phyloP scores from a whole-genome alignment of 371 early-diverging fungal genomes.

The Actinomortierella ambigua region DNA sequence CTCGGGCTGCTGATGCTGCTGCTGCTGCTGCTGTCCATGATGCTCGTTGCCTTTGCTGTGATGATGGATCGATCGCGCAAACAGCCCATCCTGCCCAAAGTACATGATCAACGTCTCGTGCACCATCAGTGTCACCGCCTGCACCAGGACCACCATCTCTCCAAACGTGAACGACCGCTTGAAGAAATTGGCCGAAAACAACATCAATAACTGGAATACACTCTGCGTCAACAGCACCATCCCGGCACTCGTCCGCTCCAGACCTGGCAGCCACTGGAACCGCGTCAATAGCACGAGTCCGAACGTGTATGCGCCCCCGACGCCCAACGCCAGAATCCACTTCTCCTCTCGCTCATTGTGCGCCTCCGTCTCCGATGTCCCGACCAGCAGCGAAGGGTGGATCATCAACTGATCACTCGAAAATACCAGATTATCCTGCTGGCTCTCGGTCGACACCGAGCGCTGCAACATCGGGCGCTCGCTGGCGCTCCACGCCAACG shows the following conservation, averaged over 20 bases:
- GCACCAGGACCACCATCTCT: slow-evolving; percentile 69
- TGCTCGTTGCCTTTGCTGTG: too few relatives aligned
- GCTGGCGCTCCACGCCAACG: too few relatives aligned
- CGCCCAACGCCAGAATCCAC: slow-evolving; percentile 45
- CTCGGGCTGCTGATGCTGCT: too few relatives aligned
- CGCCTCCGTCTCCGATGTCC: slow-evolving; percentile 32
- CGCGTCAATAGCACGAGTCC: slow-evolving; percentile 28
- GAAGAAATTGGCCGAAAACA: slow-evolving; percentile 39
- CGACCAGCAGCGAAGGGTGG: slow-evolving; percentile 35
- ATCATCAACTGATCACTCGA: slow-evolving; percentile 36
- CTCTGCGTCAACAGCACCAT: slow-evolving; percentile 47
- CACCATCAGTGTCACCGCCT: slow-evolving; percentile 59
- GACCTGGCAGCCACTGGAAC: slow-evolving; percentile 40
- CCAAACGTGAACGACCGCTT: slow-evolving; percentile 70
- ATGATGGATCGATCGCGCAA: too few relatives aligned
- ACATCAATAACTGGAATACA: slow-evolving; percentile 37
- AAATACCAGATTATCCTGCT: slow-evolving; percentile 8
- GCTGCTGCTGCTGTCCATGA: slow-evolving; percentile 9
- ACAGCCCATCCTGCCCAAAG: slow-evolving; percentile 4
- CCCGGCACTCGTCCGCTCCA: slow-evolving; percentile 40
- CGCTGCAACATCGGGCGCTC: too few relatives aligned
- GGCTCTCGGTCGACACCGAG: too few relatives aligned
- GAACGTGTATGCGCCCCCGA: slow-evolving; percentile 35
- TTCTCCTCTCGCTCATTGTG: slow-evolving; percentile 41
- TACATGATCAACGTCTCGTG: slow-evolving; percentile 36